Evolutionary conservation across 1,284 basidiomycete genomes (phyloP).

Genomic region (Moniliophthora roreri): DNA sequence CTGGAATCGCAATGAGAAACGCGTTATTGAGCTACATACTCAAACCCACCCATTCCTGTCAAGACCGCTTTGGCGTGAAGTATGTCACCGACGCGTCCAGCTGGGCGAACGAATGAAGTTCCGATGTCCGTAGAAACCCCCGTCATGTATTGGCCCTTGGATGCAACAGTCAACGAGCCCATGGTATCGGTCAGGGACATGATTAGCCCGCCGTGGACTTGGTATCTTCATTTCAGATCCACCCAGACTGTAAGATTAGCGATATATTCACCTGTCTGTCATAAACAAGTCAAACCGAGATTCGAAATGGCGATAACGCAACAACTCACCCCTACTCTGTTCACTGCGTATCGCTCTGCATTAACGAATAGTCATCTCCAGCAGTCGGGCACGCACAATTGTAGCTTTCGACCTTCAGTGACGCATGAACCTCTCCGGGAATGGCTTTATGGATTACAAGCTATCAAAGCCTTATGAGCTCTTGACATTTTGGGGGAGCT

Average conservation of each 20-base stretch:
- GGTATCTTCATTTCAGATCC: slow-evolving; percentile 24
- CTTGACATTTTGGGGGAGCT: not conserved
- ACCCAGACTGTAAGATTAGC: slow-evolving; percentile 6
- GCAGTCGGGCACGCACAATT: slow-evolving; percentile 50
- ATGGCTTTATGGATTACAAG: slow-evolving; percentile 61
- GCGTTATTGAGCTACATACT: slow-evolving; percentile 1
- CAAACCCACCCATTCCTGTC: slow-evolving; percentile 57
- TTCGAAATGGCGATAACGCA: slow-evolving; percentile 1
- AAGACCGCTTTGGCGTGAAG: slow-evolving; percentile 62
- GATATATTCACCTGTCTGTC: slow-evolving; percentile 6
- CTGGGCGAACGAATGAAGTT: slow-evolving; percentile 78
- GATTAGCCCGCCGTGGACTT: slow-evolving; percentile 84
- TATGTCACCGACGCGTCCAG: slow-evolving; percentile 63
- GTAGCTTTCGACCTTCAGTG: slow-evolving; percentile 69
- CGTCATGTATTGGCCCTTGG: slow-evolving; percentile 81
- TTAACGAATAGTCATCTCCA: not conserved
- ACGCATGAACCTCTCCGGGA: slow-evolving; percentile 66
- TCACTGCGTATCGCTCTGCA: slow-evolving; percentile 41
- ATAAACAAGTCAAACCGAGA: slow-evolving; percentile 18
- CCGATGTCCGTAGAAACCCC: slow-evolving; percentile 88
- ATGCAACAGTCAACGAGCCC: slow-evolving; percentile 81
- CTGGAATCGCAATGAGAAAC: slow-evolving; percentile 35
- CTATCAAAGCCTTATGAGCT: slow-evolving; percentile 32
- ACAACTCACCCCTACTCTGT: slow-evolving; percentile 66
- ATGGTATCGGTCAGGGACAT: slow-evolving; percentile 84